Evolutionary conservation across 306 rosid species (phyloP).

Genomic region (Arachis stenosperma): DNA sequence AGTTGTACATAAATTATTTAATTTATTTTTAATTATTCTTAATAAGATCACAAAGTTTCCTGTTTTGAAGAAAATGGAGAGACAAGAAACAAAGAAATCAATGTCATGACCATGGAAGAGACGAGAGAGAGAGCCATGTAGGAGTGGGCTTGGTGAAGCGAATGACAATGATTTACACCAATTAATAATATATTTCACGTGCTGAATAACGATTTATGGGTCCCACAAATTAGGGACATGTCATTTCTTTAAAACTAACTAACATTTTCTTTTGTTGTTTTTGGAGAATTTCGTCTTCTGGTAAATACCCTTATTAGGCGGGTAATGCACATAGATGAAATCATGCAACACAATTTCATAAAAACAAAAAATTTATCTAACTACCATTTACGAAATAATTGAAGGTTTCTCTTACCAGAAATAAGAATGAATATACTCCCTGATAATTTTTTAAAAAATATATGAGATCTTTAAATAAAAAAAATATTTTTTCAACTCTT

Average conservation of each 20-base stretch:
- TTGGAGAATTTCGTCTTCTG: conserved; percentile 12
- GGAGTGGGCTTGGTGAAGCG: neutral
- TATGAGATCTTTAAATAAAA: too few relatives aligned
- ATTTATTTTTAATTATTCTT: neutral
- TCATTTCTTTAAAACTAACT: neutral
- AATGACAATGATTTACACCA: conserved; percentile 37
- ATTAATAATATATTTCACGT: conserved; percentile 34
- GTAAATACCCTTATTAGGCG: neutral
- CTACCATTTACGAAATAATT: too few relatives aligned
- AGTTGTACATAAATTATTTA: neutral
- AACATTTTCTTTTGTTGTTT: neutral
- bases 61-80: conserved; percentile 2
- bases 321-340: neutral
- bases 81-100: conserved; percentile 23
- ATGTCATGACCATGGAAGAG: neutral
- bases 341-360: neutral
- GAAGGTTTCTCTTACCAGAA: too few relatives aligned
- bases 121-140: conserved; percentile 3
- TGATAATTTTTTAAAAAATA: too few relatives aligned
- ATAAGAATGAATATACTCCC: too few relatives aligned
- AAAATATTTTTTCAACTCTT: too few relatives aligned
- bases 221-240: conserved; percentile 25
- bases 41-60: neutral
- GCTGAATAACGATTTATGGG: conserved; percentile 32
- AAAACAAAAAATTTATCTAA: too few relatives aligned